These are phyloP conservation scores for Verticillium albo-atrum DNA, from an alignment of 2,329 filamentous ascomycete genomes.

Conservation along the genomic window DNA sequence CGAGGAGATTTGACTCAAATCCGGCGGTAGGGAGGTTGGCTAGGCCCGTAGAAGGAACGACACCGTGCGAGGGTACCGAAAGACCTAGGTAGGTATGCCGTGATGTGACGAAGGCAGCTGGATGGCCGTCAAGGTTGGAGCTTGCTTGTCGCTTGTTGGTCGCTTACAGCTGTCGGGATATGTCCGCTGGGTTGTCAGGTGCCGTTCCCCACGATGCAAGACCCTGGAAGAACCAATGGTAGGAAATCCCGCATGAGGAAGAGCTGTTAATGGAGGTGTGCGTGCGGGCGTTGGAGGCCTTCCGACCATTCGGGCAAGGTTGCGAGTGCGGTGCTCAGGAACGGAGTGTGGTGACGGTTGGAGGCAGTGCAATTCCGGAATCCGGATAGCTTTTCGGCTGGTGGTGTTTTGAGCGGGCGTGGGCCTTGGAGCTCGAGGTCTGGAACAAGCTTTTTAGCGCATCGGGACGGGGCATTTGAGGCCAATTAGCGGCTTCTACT, in stretches of 20 bases:
- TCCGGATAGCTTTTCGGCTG: not conserved
- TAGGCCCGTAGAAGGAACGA: not conserved
- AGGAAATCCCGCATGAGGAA: not conserved
- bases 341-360: not conserved
- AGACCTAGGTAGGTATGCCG: not conserved
- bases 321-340: not conserved
- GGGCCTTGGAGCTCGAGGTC: not conserved
- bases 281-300: not conserved
- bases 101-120: not conserved
- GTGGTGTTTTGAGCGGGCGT: not conserved
- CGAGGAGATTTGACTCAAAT: not conserved
- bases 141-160: not conserved
- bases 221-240: not conserved
- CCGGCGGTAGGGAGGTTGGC: not conserved
- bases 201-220: not conserved
- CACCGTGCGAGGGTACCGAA: not conserved
- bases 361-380: not conserved
- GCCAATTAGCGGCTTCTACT: not conserved
- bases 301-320: not conserved
- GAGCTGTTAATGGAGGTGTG: not conserved
- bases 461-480: not conserved
- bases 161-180: not conserved
- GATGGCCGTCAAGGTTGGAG: too few relatives aligned
- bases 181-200: not conserved
- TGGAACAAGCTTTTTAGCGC: not conserved